Percentiles rank a stretch among this genome's conserved stretches.
Conservation (phyloP, 1,284 basidiomycete species). For the Apiotrichum montevideense region DNA sequence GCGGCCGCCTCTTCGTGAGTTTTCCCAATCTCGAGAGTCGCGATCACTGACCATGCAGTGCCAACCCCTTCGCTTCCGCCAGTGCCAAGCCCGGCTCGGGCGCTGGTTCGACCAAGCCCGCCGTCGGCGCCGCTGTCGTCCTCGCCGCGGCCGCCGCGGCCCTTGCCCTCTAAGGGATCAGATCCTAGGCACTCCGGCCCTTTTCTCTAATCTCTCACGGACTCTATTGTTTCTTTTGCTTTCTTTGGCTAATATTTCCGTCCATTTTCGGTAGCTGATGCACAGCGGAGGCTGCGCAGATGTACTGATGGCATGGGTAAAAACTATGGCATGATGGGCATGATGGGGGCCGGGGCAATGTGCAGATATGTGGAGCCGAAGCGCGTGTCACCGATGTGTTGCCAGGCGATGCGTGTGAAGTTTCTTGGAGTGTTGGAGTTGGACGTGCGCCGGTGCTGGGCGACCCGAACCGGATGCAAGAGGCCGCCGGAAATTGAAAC, state of each 20-base stretch:
- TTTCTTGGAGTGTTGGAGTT: too few relatives aligned
- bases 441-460: too few relatives aligned
- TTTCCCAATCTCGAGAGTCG: conserved; percentile 15
- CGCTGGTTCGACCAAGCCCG: neutral
- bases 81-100: neutral
- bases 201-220: neutral
- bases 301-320: too few relatives aligned
- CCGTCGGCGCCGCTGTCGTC: conserved; percentile 14
- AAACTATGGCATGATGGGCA: too few relatives aligned
- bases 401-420: too few relatives aligned
- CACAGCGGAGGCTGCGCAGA: too few relatives aligned
- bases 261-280: neutral
- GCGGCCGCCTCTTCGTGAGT: neutral
- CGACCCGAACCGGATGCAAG: too few relatives aligned
- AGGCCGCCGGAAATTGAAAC: too few relatives aligned
- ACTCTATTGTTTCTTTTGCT: neutral
- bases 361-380: too few relatives aligned
- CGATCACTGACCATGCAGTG: neutral
- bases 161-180: conserved; percentile 7
- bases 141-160: conserved; percentile 13
- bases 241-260: neutral
- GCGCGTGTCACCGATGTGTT: too few relatives aligned
- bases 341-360: too few relatives aligned
- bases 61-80: conserved; percentile 14
- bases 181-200: neutral